Percentiles rank a stretch among this genome's conserved stretches.
Conservation (phyloP, 176 grass and related monocot genomes). For the Triticum aestivum region DNA sequence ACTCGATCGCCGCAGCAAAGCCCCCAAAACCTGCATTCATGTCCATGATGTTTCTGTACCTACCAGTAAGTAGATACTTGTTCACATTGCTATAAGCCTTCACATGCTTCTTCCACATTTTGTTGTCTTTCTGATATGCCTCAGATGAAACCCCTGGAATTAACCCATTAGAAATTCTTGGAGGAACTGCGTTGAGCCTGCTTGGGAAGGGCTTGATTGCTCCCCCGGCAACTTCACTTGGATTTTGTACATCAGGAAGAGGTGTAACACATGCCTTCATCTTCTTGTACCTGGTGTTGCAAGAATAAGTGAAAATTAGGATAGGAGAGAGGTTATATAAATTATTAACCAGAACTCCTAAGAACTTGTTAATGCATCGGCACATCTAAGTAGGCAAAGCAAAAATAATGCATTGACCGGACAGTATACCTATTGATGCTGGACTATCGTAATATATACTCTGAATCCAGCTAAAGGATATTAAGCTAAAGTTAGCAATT, state of each 20-base stretch:
- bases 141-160: constrained; percentile 60
- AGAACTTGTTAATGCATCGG: neutral
- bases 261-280: constrained; percentile 87
- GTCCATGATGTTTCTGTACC: constrained; percentile 93
- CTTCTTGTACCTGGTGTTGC: constrained; percentile 59
- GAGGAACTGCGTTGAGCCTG: constrained; percentile 77
- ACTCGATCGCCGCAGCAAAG: constrained; percentile 73
- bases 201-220: constrained; percentile 74
- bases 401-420: neutral
- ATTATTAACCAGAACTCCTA: neutral
- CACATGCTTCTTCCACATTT: constrained; percentile 79
- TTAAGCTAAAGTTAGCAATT: neutral
- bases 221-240: constrained; percentile 65
- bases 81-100: constrained; percentile 79
- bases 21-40: constrained; percentile 86
- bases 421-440: neutral
- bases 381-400: neutral
- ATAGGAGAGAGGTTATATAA: neutral
- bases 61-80: constrained; percentile 69
- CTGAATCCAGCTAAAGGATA: neutral
- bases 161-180: constrained; percentile 67
- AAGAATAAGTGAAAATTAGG: neutral
- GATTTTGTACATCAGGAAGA: constrained; percentile 60
- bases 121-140: constrained; percentile 68
- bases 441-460: neutral